Conservation (phyloP, 2,329 filamentous ascomycete genomes). For the Westerdykella aurantiaca region DNA sequence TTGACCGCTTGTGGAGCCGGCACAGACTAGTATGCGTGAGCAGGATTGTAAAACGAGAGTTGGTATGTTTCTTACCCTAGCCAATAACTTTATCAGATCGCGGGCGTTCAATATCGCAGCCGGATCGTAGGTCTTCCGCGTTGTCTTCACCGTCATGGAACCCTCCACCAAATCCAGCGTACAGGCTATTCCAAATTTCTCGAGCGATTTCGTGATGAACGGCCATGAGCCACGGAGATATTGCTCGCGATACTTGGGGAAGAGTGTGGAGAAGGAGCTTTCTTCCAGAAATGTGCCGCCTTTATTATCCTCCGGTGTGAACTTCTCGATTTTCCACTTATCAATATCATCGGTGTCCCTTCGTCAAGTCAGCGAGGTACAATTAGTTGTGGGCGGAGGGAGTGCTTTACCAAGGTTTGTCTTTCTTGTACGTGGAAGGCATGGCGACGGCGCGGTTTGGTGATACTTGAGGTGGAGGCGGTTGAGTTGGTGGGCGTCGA, state of each 20-base stretch:
- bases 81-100: conserved; percentile 88
- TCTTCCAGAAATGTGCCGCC: conserved; percentile 87
- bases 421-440: conserved; percentile 83
- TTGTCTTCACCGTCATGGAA: conserved; percentile 95
- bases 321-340: conserved; percentile 89
- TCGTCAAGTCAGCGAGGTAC: conserved; percentile 56
- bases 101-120: conserved; percentile 88
- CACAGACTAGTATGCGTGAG: conserved; percentile 52
- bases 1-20: conserved; percentile 89
- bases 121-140: conserved; percentile 83
- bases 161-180: conserved; percentile 92
- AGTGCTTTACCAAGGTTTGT: conserved; percentile 58
- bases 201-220: conserved; percentile 76
- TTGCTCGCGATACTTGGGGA: conserved; percentile 93
- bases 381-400: conserved; percentile 69
- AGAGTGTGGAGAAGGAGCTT: conserved; percentile 78
- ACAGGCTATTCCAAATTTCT: conserved; percentile 83
- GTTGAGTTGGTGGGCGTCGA: background rate
- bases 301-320: conserved; percentile 77
- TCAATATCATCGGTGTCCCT: conserved; percentile 90
- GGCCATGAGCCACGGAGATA: conserved; percentile 94
- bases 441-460: conserved; percentile 45
- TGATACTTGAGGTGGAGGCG: background rate
- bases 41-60: background rate
- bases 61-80: conserved; percentile 34